Evolutionary conservation across 805 yeast species (phyloP).

Genomic region (Nakazawaea molendinolei): DNA sequence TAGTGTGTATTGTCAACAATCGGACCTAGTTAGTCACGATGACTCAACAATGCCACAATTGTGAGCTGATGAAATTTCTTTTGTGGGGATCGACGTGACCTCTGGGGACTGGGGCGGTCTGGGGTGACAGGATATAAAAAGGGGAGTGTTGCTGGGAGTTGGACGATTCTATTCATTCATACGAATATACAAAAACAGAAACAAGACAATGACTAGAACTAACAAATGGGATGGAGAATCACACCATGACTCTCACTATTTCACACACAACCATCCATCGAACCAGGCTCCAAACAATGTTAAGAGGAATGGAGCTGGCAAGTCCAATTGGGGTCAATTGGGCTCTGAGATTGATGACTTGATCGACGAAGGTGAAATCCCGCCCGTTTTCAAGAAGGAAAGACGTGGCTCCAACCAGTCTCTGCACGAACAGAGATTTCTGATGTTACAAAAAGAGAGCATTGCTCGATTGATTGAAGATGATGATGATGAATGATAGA

Average conservation of each 20-base stretch:
- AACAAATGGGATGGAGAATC: conserved; percentile 67
- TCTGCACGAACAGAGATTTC: conserved; percentile 34
- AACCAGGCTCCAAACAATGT: conserved; percentile 69
- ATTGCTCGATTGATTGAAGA: conserved; percentile 9
- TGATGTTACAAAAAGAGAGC: conserved; percentile 17
- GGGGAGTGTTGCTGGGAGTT: too few relatives aligned
- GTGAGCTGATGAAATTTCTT: too few relatives aligned
- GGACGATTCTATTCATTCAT: not conserved
- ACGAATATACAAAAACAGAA: not conserved
- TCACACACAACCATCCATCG: conserved; percentile 67
- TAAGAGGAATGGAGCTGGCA: conserved; percentile 83
- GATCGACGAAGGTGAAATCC: conserved; percentile 50
- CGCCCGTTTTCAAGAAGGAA: conserved; percentile 35
- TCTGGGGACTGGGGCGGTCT: too few relatives aligned
- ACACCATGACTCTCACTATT: conserved; percentile 58
- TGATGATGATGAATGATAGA: conserved; percentile 6
- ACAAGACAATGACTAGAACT: conserved; percentile 62
- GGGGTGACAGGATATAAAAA: too few relatives aligned
- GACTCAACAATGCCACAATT: too few relatives aligned
- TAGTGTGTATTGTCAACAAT: too few relatives aligned
- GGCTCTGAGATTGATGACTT: conserved; percentile 73
- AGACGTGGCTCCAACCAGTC: conserved; percentile 47
- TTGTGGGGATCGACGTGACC: too few relatives aligned
- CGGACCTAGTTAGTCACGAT: too few relatives aligned
- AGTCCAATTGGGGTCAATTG: conserved; percentile 79